These are phyloP conservation scores for Rhazya stricta DNA, from an alignment of 257 asterid genomes.

Conservation along the genomic window DNA sequence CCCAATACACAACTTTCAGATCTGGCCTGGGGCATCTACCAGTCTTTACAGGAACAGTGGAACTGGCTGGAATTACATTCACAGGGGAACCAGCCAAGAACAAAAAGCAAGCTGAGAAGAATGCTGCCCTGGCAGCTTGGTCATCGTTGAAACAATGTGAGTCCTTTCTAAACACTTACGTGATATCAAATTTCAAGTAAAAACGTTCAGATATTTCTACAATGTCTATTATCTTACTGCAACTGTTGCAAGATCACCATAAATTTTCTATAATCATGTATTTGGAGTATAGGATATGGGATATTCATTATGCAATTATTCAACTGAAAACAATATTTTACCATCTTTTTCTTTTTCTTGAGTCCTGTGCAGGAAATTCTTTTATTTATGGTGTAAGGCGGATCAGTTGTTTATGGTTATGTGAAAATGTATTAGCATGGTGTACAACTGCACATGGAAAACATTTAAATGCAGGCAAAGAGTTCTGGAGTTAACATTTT, in stretches of 20 bases:
- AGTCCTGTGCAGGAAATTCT: neutral
- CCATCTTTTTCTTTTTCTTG: neutral
- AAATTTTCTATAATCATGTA: neutral
- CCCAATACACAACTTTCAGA: slow-evolving; percentile 60
- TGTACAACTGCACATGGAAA: neutral
- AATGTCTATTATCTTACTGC: neutral
- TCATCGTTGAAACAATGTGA: slow-evolving; percentile 63
- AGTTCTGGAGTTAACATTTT: neutral
- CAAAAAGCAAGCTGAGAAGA: slow-evolving; percentile 89
- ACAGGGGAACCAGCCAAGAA: slow-evolving; percentile 83
- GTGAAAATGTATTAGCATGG: neutral
- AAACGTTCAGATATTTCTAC: neutral
- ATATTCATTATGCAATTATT: neutral
- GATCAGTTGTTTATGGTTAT: neutral
- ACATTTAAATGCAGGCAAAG: neutral
- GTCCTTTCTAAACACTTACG: slow-evolving; percentile 12
- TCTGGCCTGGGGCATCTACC: slow-evolving; percentile 74
- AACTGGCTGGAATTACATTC: slow-evolving; percentile 67
- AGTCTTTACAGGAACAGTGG: slow-evolving; percentile 69
- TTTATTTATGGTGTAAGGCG: neutral
- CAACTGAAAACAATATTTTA: neutral
- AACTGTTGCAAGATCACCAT: neutral
- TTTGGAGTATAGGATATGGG: neutral
- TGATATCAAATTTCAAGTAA: neutral
- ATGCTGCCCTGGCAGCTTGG: slow-evolving; percentile 88